Conservation (phyloP, 2,329 filamentous ascomycete genomes). For the Ophiocordyceps robertsii region DNA sequence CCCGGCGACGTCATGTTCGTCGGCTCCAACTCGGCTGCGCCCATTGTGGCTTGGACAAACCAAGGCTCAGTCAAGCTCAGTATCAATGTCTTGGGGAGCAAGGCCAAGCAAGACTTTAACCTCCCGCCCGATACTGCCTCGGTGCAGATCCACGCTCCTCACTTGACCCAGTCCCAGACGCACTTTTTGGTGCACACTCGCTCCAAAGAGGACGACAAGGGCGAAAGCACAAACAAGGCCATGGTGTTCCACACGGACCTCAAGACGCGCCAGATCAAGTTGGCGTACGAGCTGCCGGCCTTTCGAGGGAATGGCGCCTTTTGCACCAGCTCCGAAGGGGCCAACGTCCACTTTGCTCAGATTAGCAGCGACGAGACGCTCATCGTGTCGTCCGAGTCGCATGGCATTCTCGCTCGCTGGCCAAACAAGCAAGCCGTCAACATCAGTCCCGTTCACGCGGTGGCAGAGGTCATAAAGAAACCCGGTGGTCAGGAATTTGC, state of each 20-base stretch:
- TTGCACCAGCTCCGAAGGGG: conserved; percentile 61
- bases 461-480: conserved; percentile 73
- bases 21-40: conserved; percentile 61
- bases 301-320: conserved; percentile 60
- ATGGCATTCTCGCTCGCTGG: conserved; percentile 68
- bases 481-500: conserved; percentile 52
- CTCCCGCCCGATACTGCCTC: conserved; percentile 31
- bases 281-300: conserved; percentile 67
- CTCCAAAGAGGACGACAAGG: conserved; percentile 34
- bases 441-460: conserved; percentile 47
- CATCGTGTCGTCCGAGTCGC: conserved; percentile 63
- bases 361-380: conserved; percentile 61
- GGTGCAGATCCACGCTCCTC: conserved; percentile 61
- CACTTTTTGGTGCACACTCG: conserved; percentile 80
- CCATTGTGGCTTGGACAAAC: conserved; percentile 66
- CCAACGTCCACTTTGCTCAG: conserved; percentile 82
- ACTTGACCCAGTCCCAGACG: conserved; percentile 54
- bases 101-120: conserved; percentile 39
- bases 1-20: conserved; percentile 58
- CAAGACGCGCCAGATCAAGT: conserved; percentile 53
- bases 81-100: conserved; percentile 56
- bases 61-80: conserved; percentile 46
- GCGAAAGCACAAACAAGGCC: conserved; percentile 48
- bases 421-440: conserved; percentile 32
- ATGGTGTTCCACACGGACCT: conserved; percentile 77